A percentile compares a stretch with the other conserved stretches of the same genome.
These are phyloP conservation scores for Paracoccidioides lutzii DNA, from an alignment of 2,329 filamentous ascomycete genomes.

Conservation along the genomic window DNA sequence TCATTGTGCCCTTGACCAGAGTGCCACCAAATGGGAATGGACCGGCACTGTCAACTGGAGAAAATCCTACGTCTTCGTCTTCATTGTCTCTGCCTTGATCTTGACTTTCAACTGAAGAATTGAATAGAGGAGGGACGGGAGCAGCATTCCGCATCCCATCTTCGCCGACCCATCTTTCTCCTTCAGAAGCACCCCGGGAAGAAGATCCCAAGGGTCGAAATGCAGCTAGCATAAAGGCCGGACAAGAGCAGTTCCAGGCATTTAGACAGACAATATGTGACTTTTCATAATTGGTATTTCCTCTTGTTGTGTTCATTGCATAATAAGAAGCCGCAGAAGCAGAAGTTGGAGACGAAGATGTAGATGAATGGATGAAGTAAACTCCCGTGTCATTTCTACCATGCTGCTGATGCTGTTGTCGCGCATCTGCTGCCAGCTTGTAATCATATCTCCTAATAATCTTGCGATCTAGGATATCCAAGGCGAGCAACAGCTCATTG, in stretches of 20 bases:
- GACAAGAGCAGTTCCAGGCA: slow-evolving; percentile 84
- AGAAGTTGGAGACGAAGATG: slow-evolving; percentile 26
- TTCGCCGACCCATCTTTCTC: background rate
- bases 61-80: background rate
- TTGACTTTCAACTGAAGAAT: slow-evolving; percentile 3
- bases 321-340: slow-evolving; percentile 1
- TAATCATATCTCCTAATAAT: slow-evolving; percentile 43
- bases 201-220: slow-evolving; percentile 31
- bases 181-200: background rate
- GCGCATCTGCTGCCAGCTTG: background rate
- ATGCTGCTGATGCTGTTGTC: slow-evolving; percentile 2
- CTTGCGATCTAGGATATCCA: slow-evolving; percentile 73
- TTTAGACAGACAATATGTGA: slow-evolving; percentile 58
- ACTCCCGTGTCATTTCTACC: slow-evolving; percentile 20
- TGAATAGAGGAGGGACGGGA: background rate
- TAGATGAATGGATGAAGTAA: slow-evolving; percentile 53
- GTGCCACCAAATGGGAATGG: slow-evolving; percentile 27
- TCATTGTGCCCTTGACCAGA: slow-evolving; percentile 12
- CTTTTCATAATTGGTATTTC: slow-evolving; percentile 6
- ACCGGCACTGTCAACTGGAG: too few relatives aligned
- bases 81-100: slow-evolving; percentile 7
- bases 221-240: slow-evolving; percentile 63
- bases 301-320: slow-evolving; percentile 5
- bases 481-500: slow-evolving; percentile 62
- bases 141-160: background rate